Conservation (phyloP, 768 basidiomycete genomes). For the Russula vinacea region DNA sequence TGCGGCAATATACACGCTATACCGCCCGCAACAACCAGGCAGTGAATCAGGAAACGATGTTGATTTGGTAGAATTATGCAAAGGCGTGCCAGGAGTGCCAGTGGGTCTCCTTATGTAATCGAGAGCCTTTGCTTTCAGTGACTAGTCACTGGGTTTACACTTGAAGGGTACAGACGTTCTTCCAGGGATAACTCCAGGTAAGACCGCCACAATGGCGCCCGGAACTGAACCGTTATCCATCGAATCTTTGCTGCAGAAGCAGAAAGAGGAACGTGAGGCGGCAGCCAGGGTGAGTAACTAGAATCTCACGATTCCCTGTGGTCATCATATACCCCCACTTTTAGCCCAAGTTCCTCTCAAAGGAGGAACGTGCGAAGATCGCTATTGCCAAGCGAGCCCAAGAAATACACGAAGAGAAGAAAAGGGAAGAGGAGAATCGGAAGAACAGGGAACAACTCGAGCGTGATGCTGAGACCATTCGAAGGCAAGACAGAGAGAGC, state of each 20-base stretch:
- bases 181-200: constrained; percentile 8
- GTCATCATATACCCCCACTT: constrained; percentile 16
- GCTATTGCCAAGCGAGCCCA: constrained; percentile 84
- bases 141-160: background rate
- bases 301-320: background rate
- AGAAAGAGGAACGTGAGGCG: constrained; percentile 84
- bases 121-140: background rate
- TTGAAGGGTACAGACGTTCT: background rate
- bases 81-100: too few relatives aligned
- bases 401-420: constrained; percentile 74
- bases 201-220: constrained; percentile 43
- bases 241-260: constrained; percentile 80
- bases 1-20: background rate
- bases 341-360: constrained; percentile 92
- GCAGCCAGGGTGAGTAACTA: constrained; percentile 70
- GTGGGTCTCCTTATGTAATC: background rate
- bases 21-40: background rate
- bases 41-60: background rate
- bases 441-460: constrained; percentile 71
- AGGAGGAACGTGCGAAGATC: constrained; percentile 84
- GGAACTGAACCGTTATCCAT: constrained; percentile 79
- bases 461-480: constrained; percentile 64
- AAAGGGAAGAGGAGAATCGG: constrained; percentile 57
- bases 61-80: background rate
- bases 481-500: constrained; percentile 47